A percentile compares a stretch with the other conserved stretches of the same genome.
Conservation (phyloP, 1,284 basidiomycete genomes). For the Ustilago esculenta region DNA sequence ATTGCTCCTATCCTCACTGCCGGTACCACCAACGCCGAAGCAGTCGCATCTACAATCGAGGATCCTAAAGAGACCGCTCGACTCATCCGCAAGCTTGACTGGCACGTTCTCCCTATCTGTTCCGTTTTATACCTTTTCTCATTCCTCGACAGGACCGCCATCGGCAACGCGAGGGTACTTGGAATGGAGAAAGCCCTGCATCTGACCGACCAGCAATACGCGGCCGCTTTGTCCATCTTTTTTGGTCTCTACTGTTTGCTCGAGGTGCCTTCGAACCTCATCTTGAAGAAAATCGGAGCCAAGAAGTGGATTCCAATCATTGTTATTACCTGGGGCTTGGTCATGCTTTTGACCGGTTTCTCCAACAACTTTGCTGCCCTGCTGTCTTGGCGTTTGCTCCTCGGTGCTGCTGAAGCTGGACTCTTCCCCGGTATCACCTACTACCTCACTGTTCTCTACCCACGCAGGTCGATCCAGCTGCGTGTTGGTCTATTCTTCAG, state of each 20-base stretch:
- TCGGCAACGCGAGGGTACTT: slow-evolving; percentile 78
- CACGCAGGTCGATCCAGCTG: slow-evolving; percentile 48
- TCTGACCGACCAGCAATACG: slow-evolving; percentile 70
- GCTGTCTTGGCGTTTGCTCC: slow-evolving; percentile 66
- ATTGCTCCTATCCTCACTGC: slow-evolving; percentile 45
- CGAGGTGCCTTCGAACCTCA: slow-evolving; percentile 77
- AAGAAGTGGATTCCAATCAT: slow-evolving; percentile 66
- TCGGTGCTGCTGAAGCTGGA: slow-evolving; percentile 64
- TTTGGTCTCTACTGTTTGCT: slow-evolving; percentile 76
- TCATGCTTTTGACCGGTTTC: slow-evolving; percentile 69
- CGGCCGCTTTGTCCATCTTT: slow-evolving; percentile 57
- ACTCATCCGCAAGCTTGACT: slow-evolving; percentile 49
- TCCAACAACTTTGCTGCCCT: slow-evolving; percentile 67
- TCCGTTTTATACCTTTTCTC: slow-evolving; percentile 76
- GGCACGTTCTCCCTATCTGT: slow-evolving; percentile 54
- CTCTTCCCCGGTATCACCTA: slow-evolving; percentile 54
- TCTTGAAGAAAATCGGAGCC: slow-evolving; percentile 69
- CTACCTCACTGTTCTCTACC: slow-evolving; percentile 49
- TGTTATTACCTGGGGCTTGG: slow-evolving; percentile 67
- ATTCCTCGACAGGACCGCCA: slow-evolving; percentile 80
- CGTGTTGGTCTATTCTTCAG: slow-evolving; percentile 56
- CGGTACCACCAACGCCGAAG: slow-evolving; percentile 38
- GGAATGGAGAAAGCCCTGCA: slow-evolving; percentile 50
- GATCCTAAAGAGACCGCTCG: slow-evolving; percentile 42
- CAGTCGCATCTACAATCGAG: slow-evolving; percentile 31